Base-by-base conservation (phyloP, 495 filamentous ascomycete species). In the Penicillium canariense region DNA sequence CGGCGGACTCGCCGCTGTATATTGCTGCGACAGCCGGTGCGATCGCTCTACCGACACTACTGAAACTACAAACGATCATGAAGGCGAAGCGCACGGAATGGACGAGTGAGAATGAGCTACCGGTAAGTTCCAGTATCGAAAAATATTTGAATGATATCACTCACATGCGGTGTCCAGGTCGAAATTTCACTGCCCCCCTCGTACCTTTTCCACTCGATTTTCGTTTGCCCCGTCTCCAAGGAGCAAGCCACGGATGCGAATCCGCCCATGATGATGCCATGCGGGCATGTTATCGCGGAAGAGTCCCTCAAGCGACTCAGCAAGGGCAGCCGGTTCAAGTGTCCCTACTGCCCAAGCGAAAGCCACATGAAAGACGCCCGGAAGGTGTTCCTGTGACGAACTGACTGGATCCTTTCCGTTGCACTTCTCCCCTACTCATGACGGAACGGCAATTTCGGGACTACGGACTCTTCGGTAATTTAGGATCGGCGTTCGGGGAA, bases 241-340 rank as follows among this genome's bases (percentile, higher is more conserved):
- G 95, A 95, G 60, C 94, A 99, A 68, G 89, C 88, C 0, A 97
- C 92, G 0, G 94, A 97, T 61, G 68, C 76, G 15, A 99, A 97
- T 68, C 93, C 94, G 15, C 94, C 94, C 1, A 94, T 97, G 87
- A 96, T 97, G 84, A 87, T 99, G 70, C 91, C 91, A 3, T 99
- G 94, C 62, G 94, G 94, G 6, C 94, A 99, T 68, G 93, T 97
- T 26, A 85, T 99, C 50, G 89, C 90, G 15, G 81, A 86, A 50
- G 93, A 97, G 70, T 89, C 85, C 5, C 72, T 99, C 43, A 80
- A 83, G 54, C 80, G 82, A 50, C 68, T 96, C 32, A 86, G 85
- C 45, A 96, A 94, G 73, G 87, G 88, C 0, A 81, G 72, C 30
- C 71, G 86, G 44, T 89, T 96, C 76, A 99, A 97, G 68, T 99